Evolutionary conservation across 73 alveolate genomes (phyloP).

Genomic region (Paramecium octaurelia): DNA sequence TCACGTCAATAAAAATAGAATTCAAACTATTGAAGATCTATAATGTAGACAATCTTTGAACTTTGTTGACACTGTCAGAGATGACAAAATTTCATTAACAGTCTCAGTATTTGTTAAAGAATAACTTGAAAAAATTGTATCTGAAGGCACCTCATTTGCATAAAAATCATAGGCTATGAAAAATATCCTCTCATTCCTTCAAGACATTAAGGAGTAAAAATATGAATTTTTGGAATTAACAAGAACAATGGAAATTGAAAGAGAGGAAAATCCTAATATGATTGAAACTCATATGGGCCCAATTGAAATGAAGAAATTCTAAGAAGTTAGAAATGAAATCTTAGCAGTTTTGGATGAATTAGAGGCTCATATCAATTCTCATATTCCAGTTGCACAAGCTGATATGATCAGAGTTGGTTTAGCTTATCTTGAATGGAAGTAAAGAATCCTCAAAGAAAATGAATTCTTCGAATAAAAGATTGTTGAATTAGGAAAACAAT

Average conservation of each 20-base stretch:
- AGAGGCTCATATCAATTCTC: background rate
- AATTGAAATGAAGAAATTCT: constrained; percentile 7
- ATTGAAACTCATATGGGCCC: constrained; percentile 43
- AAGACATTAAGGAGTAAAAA: background rate
- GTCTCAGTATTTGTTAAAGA: constrained; percentile 12
- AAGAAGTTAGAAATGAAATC: constrained; percentile 24
- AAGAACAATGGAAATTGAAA: background rate
- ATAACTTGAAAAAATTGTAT: constrained; percentile 20
- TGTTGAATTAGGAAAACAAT: constrained; percentile 27
- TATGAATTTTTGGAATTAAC: constrained; percentile 18
- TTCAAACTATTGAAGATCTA: constrained; percentile 7
- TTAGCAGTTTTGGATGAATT: constrained; percentile 24
- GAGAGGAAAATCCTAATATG: background rate
- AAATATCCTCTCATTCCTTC: background rate
- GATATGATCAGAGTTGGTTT: constrained; percentile 47
- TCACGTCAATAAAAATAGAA: constrained; percentile 29
- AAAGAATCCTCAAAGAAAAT: constrained; percentile 28
- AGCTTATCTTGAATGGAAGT: constrained; percentile 34
- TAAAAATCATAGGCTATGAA: constrained; percentile 39
- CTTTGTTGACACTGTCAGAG: constrained; percentile 40
- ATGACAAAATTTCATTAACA: constrained; percentile 35
- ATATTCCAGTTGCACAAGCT: constrained; percentile 24
- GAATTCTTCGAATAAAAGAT: constrained; percentile 6
- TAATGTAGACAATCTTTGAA: constrained; percentile 34
- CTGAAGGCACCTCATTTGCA: constrained; percentile 27